Evolutionary conservation across 2,329 filamentous ascomycete genomes (phyloP), one percentile per base, ranked within the genome.

Genomic region (Penicillium sp.): DNA sequence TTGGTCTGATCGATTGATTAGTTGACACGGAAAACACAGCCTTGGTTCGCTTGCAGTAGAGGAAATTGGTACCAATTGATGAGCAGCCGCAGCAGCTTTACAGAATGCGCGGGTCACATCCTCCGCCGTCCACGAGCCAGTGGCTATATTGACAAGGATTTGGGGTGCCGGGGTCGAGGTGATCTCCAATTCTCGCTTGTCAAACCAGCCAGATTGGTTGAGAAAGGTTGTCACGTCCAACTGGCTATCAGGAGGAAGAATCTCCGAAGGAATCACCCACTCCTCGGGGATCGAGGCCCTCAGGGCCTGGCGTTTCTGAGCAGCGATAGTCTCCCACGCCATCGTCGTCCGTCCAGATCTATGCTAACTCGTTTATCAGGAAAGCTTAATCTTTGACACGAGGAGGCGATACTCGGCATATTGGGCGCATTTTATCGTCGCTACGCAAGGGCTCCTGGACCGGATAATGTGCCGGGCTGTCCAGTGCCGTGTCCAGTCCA

Each of bases 71-170:
- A 64, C 61, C 66, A 85, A 65, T 71, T 86, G 84, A 64, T 86
- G 83, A 7, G 83, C 84, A 22, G 83, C 81, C 4, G 82, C 77
- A 4, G 84, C 82, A 30, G 81, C 74, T 70, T 85, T 85, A 65
- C 82, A 85, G 65, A 85, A 86, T 0, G 82, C 82, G 56, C 70
- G 74, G 2, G 82, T 81, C 7, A 86, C 83, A 52, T 83, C 77
- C 48, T 35, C 48, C 2, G 48, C 35, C 0, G 48, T 51, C 48
- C 48, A 51, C 28, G 48, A 51, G 16, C 48, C 28, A 33, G 30
- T 51, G 28, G 48, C 30, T 51, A 51, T 51, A 25, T 51, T 51
- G 8, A 51, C 48, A 14, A 51, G 48, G 35, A 51, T n/a, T 35
- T 51, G 28, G 8, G 48, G n/a, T 35, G 48, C 48, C 2, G 48